Evolutionary conservation across 2,329 filamentous ascomycete genomes (phyloP), one percentile per base, ranked within the genome.

Genomic region (Ophidiomyces ophidiicola): DNA sequence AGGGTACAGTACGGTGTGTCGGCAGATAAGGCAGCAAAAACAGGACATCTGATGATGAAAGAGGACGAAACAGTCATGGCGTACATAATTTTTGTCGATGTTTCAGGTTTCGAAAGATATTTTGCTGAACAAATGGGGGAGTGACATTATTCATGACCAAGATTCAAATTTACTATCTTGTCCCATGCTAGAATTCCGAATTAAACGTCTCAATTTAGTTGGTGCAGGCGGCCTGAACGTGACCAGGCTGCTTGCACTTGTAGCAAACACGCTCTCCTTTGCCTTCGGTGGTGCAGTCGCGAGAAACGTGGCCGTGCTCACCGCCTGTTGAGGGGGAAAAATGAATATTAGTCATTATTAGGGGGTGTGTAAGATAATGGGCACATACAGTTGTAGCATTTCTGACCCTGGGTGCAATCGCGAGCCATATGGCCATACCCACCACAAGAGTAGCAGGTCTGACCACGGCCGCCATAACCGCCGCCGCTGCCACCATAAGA

Each of bases 391-490:
- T 94, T 94, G 79, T 96, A 98, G 80, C 90, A 98, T 74, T 96
- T 96, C 73, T 92, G 88, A 57, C 90, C 90, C 65, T 96, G 92
- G 55, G 88, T 92, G 69, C 90, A 98, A 68, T 96, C 90, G 72
- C 87, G 82, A 60, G 83, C 87, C 82, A 94, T 88, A 72, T 98
- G 90, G 57, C 88, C 88, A 60, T 85, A 87, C 50, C 90, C 90
- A 54, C 90, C 90, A 69, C 90, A 96, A 31, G 86, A 93, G 74
- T 94, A 98, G 80, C 90, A 96, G 53, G 86, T 94, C 72, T 88
- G 85, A 56, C 76, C 71, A 45, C 66, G 61, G 47, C 70, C 67
- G 44, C 70, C 66, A 48, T 65, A 70, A 43, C 66, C 63, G 45
- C 65, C 64, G 32, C 63, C 62, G 46, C 56, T 55, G 45, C 55